Evolutionary conservation across 345 rosid species (phyloP), one percentile per base, ranked within the genome.

Genomic region (Toxicodendron radicans): DNA sequence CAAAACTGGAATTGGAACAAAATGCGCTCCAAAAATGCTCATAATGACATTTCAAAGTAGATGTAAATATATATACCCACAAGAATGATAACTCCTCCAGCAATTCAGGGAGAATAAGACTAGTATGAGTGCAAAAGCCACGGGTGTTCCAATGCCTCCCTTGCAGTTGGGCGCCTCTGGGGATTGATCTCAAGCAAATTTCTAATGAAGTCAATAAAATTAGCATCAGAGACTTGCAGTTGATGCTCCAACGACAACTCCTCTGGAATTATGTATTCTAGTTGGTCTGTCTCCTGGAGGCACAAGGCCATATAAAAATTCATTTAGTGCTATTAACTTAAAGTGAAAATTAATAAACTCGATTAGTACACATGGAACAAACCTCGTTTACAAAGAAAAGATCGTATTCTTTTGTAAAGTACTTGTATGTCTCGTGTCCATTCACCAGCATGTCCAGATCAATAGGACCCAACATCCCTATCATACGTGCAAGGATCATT

Each of bases 81-180:
- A 67, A 65, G 54, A 54, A 43, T 16, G 3, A 61, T 24, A 45
- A 69, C 54, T 69, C 46, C 27, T 56, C 73, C 27, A 20, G 64
- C 51, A 52, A 53, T 18, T 33, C 23, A 21, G 38, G 17, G 45
- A 21, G 33, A 62, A 17, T 60, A 18, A 64, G 33, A 72, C 64
- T 71, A 70, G 80, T 85, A 79, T 0, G 76, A 67, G 72, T 75
- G 68, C 4, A 86, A 84, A 67, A 96, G 92, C 99, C 97, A 93
- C n/a, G 97, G 97, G 61, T 96, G 97, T 43, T 86, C 72, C 20
- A 93, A 82, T 66, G 99, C 99, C 80, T 91, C 90, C 3, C 79
- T 78, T 9, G 99, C 97, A 12, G 95, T 88, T 3, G 87, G 98
- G 24, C 99, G 95, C 76, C 83, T 84, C 75, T 72, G 67, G 17